Evolutionary conservation across 176 grass and related monocot genomes (phyloP).

Genomic region (Stipa capillata): DNA sequence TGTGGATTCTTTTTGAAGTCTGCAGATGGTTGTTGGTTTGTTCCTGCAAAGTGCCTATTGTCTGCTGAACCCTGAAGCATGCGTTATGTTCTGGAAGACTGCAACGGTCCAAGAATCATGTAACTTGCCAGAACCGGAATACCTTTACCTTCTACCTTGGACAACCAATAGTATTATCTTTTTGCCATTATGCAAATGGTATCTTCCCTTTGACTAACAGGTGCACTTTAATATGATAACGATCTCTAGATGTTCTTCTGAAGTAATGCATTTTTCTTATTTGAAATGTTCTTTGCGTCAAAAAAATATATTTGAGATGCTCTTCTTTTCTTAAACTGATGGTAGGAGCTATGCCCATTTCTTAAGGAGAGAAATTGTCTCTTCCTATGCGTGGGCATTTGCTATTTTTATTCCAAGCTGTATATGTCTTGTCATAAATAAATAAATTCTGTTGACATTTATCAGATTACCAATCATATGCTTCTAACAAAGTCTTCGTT

Average conservation of each 20-base stretch:
- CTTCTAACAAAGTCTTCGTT: not conserved
- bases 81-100: not conserved
- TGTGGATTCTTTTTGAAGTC: not conserved
- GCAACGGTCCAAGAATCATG: not conserved
- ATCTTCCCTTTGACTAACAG: not conserved
- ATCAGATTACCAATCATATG: not conserved
- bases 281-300: not conserved
- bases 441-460: too few relatives aligned
- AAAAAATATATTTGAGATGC: not conserved
- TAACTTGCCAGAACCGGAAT: not conserved
- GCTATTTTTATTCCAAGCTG: too few relatives aligned
- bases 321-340: not conserved
- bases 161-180: not conserved
- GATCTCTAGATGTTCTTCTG: not conserved
- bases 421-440: too few relatives aligned
- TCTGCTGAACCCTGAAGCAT: not conserved
- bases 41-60: not conserved
- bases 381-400: too few relatives aligned
- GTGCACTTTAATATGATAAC: not conserved
- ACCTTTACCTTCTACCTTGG: not conserved
- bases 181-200: not conserved
- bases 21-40: not conserved
- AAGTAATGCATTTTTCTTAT: not conserved
- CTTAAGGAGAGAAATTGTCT: not conserved
- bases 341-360: not conserved